phyloP scores from a whole-genome alignment of 129 eudicot species.

The Artemisia argyi region DNA sequence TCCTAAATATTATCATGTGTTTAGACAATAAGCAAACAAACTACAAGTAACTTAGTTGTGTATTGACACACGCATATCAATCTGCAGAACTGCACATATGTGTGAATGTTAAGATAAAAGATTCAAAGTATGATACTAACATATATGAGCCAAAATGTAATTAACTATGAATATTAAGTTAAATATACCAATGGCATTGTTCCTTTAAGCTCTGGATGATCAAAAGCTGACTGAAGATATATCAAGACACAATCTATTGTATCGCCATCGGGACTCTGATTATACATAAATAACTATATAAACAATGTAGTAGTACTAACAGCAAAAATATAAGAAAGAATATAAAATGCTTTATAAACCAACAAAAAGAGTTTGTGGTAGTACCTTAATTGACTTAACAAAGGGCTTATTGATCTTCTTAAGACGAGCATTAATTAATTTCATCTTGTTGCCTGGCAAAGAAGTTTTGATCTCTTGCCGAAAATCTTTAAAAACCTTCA shows the following conservation, averaged over 20 bases:
- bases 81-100: too few relatives aligned
- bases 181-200: background rate
- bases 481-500: background rate
- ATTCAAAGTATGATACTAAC: too few relatives aligned
- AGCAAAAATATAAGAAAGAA: background rate
- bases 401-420: background rate
- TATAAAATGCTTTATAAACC: too few relatives aligned
- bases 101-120: too few relatives aligned
- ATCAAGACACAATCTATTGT: background rate
- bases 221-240: background rate
- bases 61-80: too few relatives aligned
- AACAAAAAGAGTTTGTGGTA: too few relatives aligned
- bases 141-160: too few relatives aligned
- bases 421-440: background rate
- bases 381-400: background rate
- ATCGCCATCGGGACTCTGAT: background rate
- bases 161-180: background rate
- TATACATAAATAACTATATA: background rate
- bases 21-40: background rate
- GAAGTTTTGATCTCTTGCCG: background rate
- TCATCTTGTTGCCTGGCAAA: background rate
- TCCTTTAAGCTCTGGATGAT: background rate
- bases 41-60: too few relatives aligned
- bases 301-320: background rate
- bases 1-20: constrained; percentile 35